Evolutionary conservation across 2,329 filamentous ascomycete genomes (phyloP).

Genomic region (Juglanconis sp.): DNA sequence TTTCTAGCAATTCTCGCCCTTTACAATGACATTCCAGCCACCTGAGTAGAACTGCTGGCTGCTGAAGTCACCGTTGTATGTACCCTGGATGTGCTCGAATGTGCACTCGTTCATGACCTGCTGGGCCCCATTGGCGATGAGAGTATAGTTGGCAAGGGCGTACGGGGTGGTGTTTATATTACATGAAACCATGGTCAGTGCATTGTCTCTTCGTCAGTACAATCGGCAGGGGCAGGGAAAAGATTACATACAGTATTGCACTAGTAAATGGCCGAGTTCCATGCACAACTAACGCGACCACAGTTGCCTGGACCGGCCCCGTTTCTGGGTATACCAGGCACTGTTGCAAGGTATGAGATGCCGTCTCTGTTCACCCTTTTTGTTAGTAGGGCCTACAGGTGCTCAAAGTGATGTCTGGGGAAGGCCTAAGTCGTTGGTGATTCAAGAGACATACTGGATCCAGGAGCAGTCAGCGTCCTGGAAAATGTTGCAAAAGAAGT

Average conservation of each 20-base stretch:
- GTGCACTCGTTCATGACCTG: neutral
- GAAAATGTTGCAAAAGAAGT: neutral
- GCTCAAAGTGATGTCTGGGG: too few relatives aligned
- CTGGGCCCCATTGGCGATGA: slow-evolving; percentile 4
- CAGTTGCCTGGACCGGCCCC: neutral
- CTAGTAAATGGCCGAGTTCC: neutral
- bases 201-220: neutral
- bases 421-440: neutral
- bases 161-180: neutral
- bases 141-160: neutral
- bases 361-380: neutral
- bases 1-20: neutral
- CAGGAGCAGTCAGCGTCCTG: neutral
- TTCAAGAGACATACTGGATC: neutral
- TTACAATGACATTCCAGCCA: neutral
- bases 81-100: neutral
- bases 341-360: neutral
- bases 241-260: neutral
- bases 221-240: neutral
- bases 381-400: neutral
- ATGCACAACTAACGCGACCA: slow-evolving; percentile 2
- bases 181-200: neutral
- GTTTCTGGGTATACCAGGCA: neutral
- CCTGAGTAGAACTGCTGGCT: neutral
- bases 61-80: neutral